Evolutionary conservation across 306 rosid genomes (phyloP), one percentile per base, ranked within the genome.

Genomic region (Dryas octopetala): DNA sequence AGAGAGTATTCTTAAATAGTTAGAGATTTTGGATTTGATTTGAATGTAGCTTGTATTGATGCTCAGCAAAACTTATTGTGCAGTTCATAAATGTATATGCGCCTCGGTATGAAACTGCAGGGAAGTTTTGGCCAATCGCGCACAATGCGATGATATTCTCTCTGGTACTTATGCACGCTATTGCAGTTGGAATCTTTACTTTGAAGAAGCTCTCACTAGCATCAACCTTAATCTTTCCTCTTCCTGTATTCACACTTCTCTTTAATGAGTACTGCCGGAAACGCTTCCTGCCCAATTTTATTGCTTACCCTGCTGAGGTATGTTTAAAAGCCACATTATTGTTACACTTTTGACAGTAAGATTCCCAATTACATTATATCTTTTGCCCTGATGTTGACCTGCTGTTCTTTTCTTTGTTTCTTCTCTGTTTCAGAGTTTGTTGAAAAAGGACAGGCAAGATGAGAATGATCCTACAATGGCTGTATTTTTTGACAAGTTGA

Each of bases 181-280:
- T 95, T 81, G 99, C 99, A 5, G 86, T 85, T 79, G 99, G 99
- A 90, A 84, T 92, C 68, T 95, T 95, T 80, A 83, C 99, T 19
- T 62, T 85, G 78, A 95, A 95, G 85, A 85, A 78, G 62, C 85
- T 87, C 73, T 51, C 93, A 58, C 45, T 71, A 11, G 74, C 83
- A 70, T 69, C 98, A 51, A 71, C 81, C 62, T 74, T 85, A 73
- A 66, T 57, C 7, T 28, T 92, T 70, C 99, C 99, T 71, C 91
- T 95, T 64, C 97, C 99, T 4, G 12, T 89, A 73, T 86, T 92
- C 65, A 95, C 97, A 0, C 99, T 95, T 75, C 88, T 95, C 26
- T 95, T 95, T 49, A 92, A 95, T 1, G 96, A 88, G 81, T 95
- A 95, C 87, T 95, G 99, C 83, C 97, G 96, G 47, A 91, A 95